Evolutionary conservation across 1,284 basidiomycete species (phyloP), one percentile per base, ranked within the genome.

Genomic region (Boletus semigastroideus): DNA sequence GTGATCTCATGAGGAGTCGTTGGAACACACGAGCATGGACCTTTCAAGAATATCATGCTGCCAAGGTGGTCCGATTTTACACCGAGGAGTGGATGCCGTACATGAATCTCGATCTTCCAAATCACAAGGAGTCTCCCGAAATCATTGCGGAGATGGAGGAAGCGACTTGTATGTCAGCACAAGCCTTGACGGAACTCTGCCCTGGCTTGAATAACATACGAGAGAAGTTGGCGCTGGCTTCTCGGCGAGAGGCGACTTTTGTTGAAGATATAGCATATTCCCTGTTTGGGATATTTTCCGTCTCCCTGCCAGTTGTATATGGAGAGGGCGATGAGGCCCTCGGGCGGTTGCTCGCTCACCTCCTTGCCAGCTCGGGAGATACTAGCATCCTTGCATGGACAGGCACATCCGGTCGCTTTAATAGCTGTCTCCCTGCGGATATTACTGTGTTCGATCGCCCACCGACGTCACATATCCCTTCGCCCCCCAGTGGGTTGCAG

Each of bases 381-480:
- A 45, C 48, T 7, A 37, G 14, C 28, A 49, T 49, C 20, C 42
- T 49, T 14, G 48, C 48, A n/a, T 49, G 48, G 48, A 37, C 42
- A 27, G 48, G 48, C 4, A 31, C 31, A 22, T 31, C 34, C 2
- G 41, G 48, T 7, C 22, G 33, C 22, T 49, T 49, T 16, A 49
- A 49, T 17, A 49, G 48, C 28, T 49, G 38, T 14, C 40, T 48
- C 4, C 47, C 47, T 16, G 13, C 47, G 2, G 17, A 48, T 12
- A 48, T 48, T 17, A 13, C 25, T 20, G 48, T 44, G 14, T 49
- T 43, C 48, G 27, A 44, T 17, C 48, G 30, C 4, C 10, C 12
- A 4, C 40, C 40, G 25, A 25, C 27, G 10, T 19, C 25, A 9
- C 17, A 42, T 17, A 28, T 30, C 14, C 22, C 40, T 25, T 7